Evolutionary conservation across 768 basidiomycete species (phyloP), one percentile per base, ranked within the genome.

Genomic region (Lactarius hatsudake): DNA sequence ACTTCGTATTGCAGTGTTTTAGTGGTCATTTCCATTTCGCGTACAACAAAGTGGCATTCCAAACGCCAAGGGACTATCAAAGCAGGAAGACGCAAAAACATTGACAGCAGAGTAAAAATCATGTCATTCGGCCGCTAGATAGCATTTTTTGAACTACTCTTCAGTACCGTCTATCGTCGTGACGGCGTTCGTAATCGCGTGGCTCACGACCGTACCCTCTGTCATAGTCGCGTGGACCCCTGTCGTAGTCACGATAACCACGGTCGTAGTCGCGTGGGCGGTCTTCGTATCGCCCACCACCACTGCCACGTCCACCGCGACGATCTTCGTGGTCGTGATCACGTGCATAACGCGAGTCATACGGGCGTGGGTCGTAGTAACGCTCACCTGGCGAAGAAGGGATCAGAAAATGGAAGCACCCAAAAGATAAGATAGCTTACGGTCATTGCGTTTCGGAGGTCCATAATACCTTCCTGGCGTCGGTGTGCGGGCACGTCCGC

Each of bases 381-480:
- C 94, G 86, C 74, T 94, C 92, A 70, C 84, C 93, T 88, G 74
- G 30, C 26, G 59, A 43, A 38, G 13, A 43, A 51, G 8, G 63
- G 30, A 66, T 71, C 61, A 18, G 59, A 36, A 43, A 48, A 34
- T 54, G 32, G 32, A 38, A 43, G 28, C 15, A 54, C 32, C 15
- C 60, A 20, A 64, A 45, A 70, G 20, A 32, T 32, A 54, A 30
- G 48, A 61, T 23, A 48, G 32, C 64, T 77, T 72, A 88, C 89
- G 76, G 68, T 89, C 88, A 66, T 81, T 79, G 45, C 91, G 84
- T 79, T 96, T 94, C 54, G 94, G 93, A 57, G 94, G 93, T 0
- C 94, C 96, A 69, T 92, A 93, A 84, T 99, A 99, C 62, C 90
- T 81, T 32, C 96, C 96, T 3, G 96, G 96, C 7, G 96, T 99